Base-by-base conservation (phyloP, 441 rosid species). In the Eruca vesicaria region DNA sequence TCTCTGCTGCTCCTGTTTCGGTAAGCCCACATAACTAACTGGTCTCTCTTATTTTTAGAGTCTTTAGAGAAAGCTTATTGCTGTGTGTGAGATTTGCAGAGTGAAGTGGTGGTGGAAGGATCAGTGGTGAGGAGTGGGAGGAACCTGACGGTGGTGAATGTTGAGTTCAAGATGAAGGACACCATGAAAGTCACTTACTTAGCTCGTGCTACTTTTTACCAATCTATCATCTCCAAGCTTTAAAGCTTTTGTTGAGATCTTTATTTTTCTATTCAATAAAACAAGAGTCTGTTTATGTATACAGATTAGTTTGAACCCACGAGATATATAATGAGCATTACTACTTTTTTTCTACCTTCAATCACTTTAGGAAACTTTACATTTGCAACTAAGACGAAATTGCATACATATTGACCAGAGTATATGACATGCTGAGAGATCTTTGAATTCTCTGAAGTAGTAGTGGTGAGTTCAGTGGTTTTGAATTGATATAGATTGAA, bases 121-220 rank as follows among this genome's bases (percentile, higher is more conserved):
- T 78, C 89, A 5, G 76, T 88, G 23, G 86, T 87, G 73, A 85
- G 90, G 82, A 86, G 89, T 23, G 97, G 97, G 73, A 90, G 88
- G 71, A 91, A 87, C 72, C 56, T 91, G 74, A 86, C 88, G 2
- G 83, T 90, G 28, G 86, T 90, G 61, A 74, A 77, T 4, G 66
- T 86, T 43, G 89, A 82, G 32, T 90, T 88, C 80, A 90, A 82
- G 77, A 73, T 85, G 73, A 87, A 81, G 69, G 68, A 84, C 35
- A 75, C 89, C 9, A 80, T 66, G 77, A 86, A 86, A 77, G 85
- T 88, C 55, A 79, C 79, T n/a, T 86, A 75, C 23, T 50, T 73
- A 18, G 77, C 89, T 69, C 89, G 84, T 59, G 90, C 97, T 64
- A 93, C 96, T 60, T 82, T 90, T 59, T 90, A 80, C 65, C 83